These are phyloP conservation scores for Alternaria arborescens DNA, from an alignment of 2,329 filamentous ascomycete genomes.

Conservation along the genomic window DNA sequence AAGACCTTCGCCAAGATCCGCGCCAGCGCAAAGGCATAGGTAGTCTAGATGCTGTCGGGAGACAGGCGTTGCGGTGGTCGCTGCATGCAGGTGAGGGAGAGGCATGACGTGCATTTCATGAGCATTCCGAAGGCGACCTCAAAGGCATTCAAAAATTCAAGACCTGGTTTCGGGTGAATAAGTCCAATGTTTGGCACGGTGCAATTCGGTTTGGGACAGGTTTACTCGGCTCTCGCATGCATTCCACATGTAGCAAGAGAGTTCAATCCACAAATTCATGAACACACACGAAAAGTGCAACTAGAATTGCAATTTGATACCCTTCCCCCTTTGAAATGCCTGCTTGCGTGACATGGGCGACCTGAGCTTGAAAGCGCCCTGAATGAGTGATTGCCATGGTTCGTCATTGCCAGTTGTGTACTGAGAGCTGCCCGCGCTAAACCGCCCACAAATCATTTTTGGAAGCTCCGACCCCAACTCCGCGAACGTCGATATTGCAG, in stretches of 20 bases:
- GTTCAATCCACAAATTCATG: conserved; percentile 52
- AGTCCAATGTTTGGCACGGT: conserved; percentile 51
- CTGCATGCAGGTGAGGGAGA: conserved; percentile 44
- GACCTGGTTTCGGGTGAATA: conserved; percentile 48
- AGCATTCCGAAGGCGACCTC: conserved; percentile 49
- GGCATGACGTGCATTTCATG: conserved; percentile 51
- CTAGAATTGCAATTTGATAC: conserved; percentile 49
- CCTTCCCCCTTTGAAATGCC: conserved; percentile 27
- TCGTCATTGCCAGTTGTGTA: conserved; percentile 16
- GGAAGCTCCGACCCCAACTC: conserved; percentile 26
- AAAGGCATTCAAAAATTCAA: conserved; percentile 53
- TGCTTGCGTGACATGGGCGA: conserved; percentile 5
- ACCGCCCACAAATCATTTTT: conserved; percentile 39
- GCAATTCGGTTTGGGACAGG: conserved; percentile 52
- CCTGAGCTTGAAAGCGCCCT: not conserved
- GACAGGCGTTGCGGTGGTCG: conserved; percentile 40
- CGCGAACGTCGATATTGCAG: conserved; percentile 21
- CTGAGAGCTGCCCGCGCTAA: conserved; percentile 35
- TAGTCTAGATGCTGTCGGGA: conserved; percentile 39
- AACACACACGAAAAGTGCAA: conserved; percentile 43
- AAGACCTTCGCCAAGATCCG: conserved; percentile 92
- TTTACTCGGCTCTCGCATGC: conserved; percentile 52
- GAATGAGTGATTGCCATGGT: conserved; percentile 4
- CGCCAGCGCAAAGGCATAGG: conserved; percentile 52
- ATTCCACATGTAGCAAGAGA: conserved; percentile 51